A percentile compares a stretch with the other conserved stretches of the same genome.
Conservation (phyloP, 1,284 basidiomycete genomes). For the Fomitopsis palustris region DNA sequence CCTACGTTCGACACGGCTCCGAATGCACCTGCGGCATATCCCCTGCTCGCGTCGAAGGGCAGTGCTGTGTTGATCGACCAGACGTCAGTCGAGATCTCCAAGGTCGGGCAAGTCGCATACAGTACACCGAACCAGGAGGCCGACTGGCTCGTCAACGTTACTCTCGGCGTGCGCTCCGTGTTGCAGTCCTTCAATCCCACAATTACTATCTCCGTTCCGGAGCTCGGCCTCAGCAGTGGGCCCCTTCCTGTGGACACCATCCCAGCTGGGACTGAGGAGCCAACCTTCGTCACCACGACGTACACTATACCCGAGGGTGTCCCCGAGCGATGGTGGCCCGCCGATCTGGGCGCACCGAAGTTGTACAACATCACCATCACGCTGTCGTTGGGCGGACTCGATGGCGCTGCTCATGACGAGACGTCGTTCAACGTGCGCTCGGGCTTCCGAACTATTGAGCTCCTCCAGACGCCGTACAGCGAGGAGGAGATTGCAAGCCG, state of each 20-base stretch:
- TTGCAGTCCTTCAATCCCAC: conserved; percentile 30
- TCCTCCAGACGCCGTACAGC: conserved; percentile 46
- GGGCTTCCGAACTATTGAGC: conserved; percentile 55
- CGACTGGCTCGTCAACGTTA: conserved; percentile 55
- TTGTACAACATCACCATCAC: conserved; percentile 48
- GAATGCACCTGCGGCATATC: conserved; percentile 13
- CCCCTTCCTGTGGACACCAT: conserved; percentile 28
- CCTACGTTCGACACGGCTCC: conserved; percentile 13
- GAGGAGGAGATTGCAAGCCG: conserved; percentile 39
- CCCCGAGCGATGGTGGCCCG: conserved; percentile 52
- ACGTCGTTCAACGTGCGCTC: conserved; percentile 39
- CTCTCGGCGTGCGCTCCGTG: conserved; percentile 46
- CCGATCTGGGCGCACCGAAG: conserved; percentile 50
- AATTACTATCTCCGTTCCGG: conserved; percentile 43
- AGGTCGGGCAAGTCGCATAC: conserved; percentile 43
- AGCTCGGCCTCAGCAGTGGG: conserved; percentile 37
- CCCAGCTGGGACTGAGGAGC: conserved; percentile 26
- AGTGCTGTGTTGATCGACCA: conserved; percentile 48
- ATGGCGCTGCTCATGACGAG: neutral
- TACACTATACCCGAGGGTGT: conserved; percentile 44
- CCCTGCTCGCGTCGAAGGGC: conserved; percentile 22
- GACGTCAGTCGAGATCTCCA: conserved; percentile 51
- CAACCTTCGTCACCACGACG: conserved; percentile 39
- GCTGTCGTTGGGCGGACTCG: conserved; percentile 18
- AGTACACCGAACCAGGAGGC: conserved; percentile 39